Base-by-base conservation (phyloP, 495 filamentous ascomycete genomes). In the Hypoxylon intermedium region DNA sequence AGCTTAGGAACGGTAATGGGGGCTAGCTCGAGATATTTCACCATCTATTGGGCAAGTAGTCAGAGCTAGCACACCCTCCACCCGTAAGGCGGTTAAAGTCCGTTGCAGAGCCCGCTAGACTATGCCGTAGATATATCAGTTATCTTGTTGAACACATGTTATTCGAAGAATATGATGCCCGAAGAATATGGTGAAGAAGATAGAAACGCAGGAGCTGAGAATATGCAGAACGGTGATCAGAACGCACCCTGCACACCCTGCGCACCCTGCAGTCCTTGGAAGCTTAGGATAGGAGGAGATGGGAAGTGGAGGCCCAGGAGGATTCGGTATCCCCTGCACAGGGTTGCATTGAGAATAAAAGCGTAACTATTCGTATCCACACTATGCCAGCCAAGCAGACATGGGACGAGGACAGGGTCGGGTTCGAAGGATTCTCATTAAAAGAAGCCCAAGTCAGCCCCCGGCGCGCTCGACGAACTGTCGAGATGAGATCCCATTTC, bases 311-410 rank as follows among this genome's bases (percentile, higher is more conserved):
- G 47, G 28, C 47, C 54, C 60, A 52, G 53, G 58, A 64, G 60
- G 60, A 64, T 64, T 58, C 28, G 0, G 24, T 7, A 6, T 30
- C 33, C 60, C 60, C 54, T 54, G 54, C 43, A 19, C 20, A 50
- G 28, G 38, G 60, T 64, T 49, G 37, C 60, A 64, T 53, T 40
- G 15, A 31, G 31, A 58, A 45, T 16, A 51, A 13, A 48, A 49
- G 19, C 54, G 60, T 53, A 58, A 63, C 53, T 53, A 53, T 33
- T 49, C 53, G 34, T 44, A 7, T 15, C 36, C 49, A 53, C 34
- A 9, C 38, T 38, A 20, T 38, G 21, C 21, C 37, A 28, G 61
- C 61, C 61, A 47, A 59, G 55, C 37, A 31, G 18, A 37, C 23
- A 65, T 55, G 38, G 55, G 50, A 54, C 40, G 44, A 54, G 12